A percentile compares a stretch with the other conserved stretches of the same genome.
phyloP scores from a whole-genome alignment of 192 early-diverging fungal species.

The Pilobolus umbonatus region DNA sequence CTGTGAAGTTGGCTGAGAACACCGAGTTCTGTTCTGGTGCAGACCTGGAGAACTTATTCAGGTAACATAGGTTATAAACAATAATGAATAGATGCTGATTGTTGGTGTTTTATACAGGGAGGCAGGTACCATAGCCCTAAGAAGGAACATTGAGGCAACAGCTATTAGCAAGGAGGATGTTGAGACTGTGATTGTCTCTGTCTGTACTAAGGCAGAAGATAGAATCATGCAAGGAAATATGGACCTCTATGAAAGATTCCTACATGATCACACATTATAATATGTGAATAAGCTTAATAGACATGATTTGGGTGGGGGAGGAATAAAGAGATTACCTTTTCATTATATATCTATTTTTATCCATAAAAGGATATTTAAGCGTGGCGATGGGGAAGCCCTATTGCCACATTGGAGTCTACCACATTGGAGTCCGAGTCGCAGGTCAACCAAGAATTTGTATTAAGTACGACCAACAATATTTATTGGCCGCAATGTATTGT shows the following conservation, averaged over 20 bases:
- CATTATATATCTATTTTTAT: too few relatives aligned
- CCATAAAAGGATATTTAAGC: too few relatives aligned
- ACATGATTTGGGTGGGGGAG: too few relatives aligned
- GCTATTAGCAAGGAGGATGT: slow-evolving; percentile 12
- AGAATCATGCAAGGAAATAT: slow-evolving; percentile 15
- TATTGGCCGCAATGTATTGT: too few relatives aligned
- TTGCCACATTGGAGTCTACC: too few relatives aligned
- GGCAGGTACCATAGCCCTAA: slow-evolving; percentile 21
- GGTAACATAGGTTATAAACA: slow-evolving; percentile 25
- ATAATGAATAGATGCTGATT: too few relatives aligned
- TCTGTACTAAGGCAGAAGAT: slow-evolving; percentile 12
- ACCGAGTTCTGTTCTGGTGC: slow-evolving; percentile 76
- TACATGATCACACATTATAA: slow-evolving; percentile 18
- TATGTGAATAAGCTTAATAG: background rate
- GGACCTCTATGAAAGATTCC: slow-evolving; percentile 15
- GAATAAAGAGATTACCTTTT: too few relatives aligned
- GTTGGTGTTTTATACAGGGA: slow-evolving; percentile 7
- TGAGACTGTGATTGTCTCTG: background rate
- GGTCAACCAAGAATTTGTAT: too few relatives aligned
- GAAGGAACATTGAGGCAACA: slow-evolving; percentile 12
- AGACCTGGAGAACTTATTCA: slow-evolving; percentile 63
- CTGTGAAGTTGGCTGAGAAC: slow-evolving; percentile 42
- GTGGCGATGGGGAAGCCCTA: too few relatives aligned
- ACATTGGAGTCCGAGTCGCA: too few relatives aligned
- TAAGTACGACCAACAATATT: too few relatives aligned